A percentile compares a stretch with the other conserved stretches of the same genome.
These are phyloP conservation scores for Primulina huaijiensis DNA, from an alignment of 257 asterid genomes.

Conservation along the genomic window DNA sequence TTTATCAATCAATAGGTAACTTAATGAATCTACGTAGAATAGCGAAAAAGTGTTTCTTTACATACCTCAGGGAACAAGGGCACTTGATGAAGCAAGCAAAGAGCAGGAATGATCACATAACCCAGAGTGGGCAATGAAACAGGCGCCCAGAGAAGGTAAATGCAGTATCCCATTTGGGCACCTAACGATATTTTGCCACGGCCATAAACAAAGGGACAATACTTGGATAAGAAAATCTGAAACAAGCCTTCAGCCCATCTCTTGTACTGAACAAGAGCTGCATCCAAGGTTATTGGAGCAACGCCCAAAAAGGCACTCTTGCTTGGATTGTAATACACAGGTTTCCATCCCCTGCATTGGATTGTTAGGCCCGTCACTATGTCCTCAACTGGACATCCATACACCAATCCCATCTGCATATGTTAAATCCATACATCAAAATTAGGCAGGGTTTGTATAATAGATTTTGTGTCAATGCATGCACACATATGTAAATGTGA, in stretches of 20 bases:
- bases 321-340: conserved; percentile 57
- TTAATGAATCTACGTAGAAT: neutral
- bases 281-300: conserved; percentile 56
- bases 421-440: conserved; percentile 3
- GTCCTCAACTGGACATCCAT: conserved; percentile 82
- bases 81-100: conserved; percentile 43
- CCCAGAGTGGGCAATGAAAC: conserved; percentile 49
- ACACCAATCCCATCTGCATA: conserved; percentile 73
- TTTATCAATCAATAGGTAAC: neutral
- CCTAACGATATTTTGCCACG: conserved; percentile 48
- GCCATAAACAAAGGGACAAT: conserved; percentile 63
- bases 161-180: conserved; percentile 69
- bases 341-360: conserved; percentile 88
- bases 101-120: conserved; percentile 41
- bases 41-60: neutral
- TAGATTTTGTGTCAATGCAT: neutral
- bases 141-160: conserved; percentile 63
- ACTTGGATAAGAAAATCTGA: conserved; percentile 69
- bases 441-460: neutral
- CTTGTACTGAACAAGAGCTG: conserved; percentile 61
- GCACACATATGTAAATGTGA: neutral
- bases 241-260: conserved; percentile 86
- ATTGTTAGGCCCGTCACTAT: conserved; percentile 72
- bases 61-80: conserved; percentile 59
- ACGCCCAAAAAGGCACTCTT: conserved; percentile 64